A percentile compares a stretch with the other conserved stretches of the same genome.
Conservation (phyloP, 495 filamentous ascomycete genomes). For the Bathelium albidoporum region DNA sequence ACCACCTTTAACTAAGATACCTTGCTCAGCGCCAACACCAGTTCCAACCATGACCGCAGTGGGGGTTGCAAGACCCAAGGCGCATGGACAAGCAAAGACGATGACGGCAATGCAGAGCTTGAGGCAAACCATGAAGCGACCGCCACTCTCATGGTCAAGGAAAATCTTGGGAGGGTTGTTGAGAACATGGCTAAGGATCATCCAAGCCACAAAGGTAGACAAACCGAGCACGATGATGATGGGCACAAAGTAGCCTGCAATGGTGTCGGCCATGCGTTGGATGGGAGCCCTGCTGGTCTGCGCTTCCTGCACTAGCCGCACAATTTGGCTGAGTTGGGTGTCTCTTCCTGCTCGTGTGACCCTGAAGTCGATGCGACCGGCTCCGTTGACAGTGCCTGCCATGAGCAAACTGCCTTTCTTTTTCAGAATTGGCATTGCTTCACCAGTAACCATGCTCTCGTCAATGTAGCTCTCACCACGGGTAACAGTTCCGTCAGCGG, state of each 20-base stretch:
- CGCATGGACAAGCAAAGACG: conserved; percentile 96
- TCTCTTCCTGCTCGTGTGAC: conserved; percentile 89
- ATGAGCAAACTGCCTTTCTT: conserved; percentile 67
- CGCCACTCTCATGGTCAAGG: conserved; percentile 65
- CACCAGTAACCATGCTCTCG: conserved; percentile 97
- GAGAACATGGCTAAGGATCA: conserved; percentile 83
- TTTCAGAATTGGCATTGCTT: conserved; percentile 88
- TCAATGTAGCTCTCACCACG: conserved; percentile 88
- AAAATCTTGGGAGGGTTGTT: conserved; percentile 80
- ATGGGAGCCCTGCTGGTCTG: conserved; percentile 93
- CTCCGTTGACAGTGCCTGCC: conserved; percentile 94
- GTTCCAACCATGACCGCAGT: conserved; percentile 99
- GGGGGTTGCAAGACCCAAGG: conserved; percentile 84
- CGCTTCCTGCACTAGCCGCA: conserved; percentile 91
- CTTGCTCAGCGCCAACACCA: conserved; percentile 90
- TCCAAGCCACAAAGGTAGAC: conserved; percentile 83
- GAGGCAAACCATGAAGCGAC: conserved; percentile 88
- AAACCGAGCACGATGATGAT: conserved; percentile 74
- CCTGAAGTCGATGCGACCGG: conserved; percentile 81
- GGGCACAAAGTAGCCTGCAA: conserved; percentile 93
- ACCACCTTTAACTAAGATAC: conserved; percentile 93
- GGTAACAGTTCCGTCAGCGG: conserved; percentile 81
- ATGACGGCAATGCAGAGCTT: conserved; percentile 98
- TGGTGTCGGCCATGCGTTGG: conserved; percentile 80
- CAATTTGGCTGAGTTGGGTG: conserved; percentile 95